phyloP scores from a whole-genome alignment of 169 alveolate species.

The Plasmodium fragile region DNA sequence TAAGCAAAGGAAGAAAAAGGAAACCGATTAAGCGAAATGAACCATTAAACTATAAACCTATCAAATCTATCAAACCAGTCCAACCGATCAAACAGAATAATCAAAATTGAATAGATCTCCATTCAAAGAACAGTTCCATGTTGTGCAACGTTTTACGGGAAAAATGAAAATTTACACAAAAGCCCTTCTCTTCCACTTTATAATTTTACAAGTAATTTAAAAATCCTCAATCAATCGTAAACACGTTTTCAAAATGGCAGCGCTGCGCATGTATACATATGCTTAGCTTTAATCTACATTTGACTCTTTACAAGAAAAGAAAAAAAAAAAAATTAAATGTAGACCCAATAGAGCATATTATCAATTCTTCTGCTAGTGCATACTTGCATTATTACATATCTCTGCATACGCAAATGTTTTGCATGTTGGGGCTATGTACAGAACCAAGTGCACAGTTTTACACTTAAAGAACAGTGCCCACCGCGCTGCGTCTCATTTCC shows the following conservation, averaged over 20 bases:
- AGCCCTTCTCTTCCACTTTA: constrained; percentile 22
- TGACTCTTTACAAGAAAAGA: background rate
- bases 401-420: background rate
- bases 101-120: background rate
- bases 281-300: background rate
- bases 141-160: constrained; percentile 13
- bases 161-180: constrained; percentile 31
- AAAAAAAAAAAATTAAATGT: background rate
- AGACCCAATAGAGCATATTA: background rate
- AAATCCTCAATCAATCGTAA: constrained; percentile 12
- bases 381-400: background rate
- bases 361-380: background rate
- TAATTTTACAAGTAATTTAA: constrained; percentile 46
- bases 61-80: background rate
- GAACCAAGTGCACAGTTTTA: background rate
- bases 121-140: background rate
- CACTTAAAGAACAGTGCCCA: background rate
- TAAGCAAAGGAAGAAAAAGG: background rate
- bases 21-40: background rate
- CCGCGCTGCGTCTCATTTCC: background rate
- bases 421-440: background rate
- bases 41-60: background rate
- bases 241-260: background rate
- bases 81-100: background rate
- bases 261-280: background rate